Percentiles rank a stretch among this genome's conserved stretches.
phyloP scores from a whole-genome alignment of 2,329 filamentous ascomycete species.

The Hypoxylon sp. region DNA sequence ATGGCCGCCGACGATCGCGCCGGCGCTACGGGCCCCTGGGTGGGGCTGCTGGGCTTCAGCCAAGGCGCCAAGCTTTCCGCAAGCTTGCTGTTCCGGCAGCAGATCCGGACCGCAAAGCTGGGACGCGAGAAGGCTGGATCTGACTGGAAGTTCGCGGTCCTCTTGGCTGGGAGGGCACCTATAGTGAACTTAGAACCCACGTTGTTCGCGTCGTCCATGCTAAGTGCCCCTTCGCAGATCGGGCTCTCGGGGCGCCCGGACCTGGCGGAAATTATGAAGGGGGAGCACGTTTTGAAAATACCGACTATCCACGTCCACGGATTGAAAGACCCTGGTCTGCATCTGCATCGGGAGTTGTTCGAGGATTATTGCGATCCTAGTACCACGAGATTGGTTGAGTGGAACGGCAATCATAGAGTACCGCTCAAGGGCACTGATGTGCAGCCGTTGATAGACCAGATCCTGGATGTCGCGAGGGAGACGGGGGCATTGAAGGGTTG shows the following conservation, averaged over 20 bases:
- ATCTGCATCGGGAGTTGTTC: constrained; percentile 70
- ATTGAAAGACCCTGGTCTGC: constrained; percentile 70
- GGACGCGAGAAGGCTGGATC: constrained; percentile 46
- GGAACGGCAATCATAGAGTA: constrained; percentile 80
- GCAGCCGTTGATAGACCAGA: constrained; percentile 66
- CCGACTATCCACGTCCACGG: constrained; percentile 81
- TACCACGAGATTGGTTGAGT: constrained; percentile 74
- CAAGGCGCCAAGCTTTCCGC: constrained; percentile 75
- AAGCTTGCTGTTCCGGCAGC: constrained; percentile 73
- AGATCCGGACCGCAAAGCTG: constrained; percentile 64
- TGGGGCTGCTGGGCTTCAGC: constrained; percentile 75
- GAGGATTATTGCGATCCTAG: constrained; percentile 72
- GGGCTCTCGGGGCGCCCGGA: constrained; percentile 62
- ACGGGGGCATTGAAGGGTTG: constrained; percentile 56
- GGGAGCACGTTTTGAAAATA: constrained; percentile 65
- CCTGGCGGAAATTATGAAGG: constrained; percentile 57
- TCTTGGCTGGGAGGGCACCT: constrained; percentile 74
- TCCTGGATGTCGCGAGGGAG: constrained; percentile 66
- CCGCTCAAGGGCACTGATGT: constrained; percentile 79
- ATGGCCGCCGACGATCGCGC: constrained; percentile 67
- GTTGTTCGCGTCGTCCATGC: constrained; percentile 50
- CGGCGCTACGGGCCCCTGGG: constrained; percentile 70
- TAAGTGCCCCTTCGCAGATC: constrained; percentile 49
- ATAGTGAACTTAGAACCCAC: constrained; percentile 66
- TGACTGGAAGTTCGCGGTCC: constrained; percentile 71